Percentiles rank a stretch among this genome's conserved stretches.
Conservation (phyloP, 2,329 filamentous ascomycete genomes). For the Exophiala sp. region DNA sequence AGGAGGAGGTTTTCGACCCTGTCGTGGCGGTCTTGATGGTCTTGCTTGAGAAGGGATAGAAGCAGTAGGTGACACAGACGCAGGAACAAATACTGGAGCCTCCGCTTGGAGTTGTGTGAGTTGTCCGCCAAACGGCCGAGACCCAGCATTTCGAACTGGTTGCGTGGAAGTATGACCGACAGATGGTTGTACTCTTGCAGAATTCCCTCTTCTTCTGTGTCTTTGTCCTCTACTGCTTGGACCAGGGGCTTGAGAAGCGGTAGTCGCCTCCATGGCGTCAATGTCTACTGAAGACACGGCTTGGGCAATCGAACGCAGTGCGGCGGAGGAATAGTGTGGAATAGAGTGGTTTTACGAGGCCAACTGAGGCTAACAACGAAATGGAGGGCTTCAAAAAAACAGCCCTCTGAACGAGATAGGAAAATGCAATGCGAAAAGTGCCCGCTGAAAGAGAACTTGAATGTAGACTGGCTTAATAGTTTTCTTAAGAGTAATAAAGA, state of each 20-base stretch:
- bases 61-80: slow-evolving; percentile 14
- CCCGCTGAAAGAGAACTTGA: too few species aligned
- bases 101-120: slow-evolving; percentile 32
- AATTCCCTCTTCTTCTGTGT: slow-evolving; percentile 17
- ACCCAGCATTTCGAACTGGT: slow-evolving; percentile 12
- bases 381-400: slow-evolving; percentile 16
- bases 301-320: background rate
- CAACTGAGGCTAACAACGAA: background rate
- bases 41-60: slow-evolving; percentile 3
- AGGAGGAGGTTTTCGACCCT: slow-evolving; percentile 10
- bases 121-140: slow-evolving; percentile 28
- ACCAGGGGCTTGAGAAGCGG: slow-evolving; percentile 2
- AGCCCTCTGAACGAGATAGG: slow-evolving; percentile 12
- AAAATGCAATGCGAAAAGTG: background rate
- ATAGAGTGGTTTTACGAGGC: background rate
- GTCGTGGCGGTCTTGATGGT: slow-evolving; percentile 8
- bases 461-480: too few species aligned
- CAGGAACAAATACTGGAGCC: slow-evolving; percentile 44
- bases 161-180: background rate
- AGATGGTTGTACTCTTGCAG: slow-evolving; percentile 3
- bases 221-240: slow-evolving; percentile 20
- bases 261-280: slow-evolving; percentile 10
- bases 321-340: background rate
- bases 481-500: background rate
- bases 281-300: background rate